A percentile compares a stretch with the other conserved stretches of the same genome.
Conservation (phyloP, 192 early-diverging fungal species). For the Coemansia sp. region DNA sequence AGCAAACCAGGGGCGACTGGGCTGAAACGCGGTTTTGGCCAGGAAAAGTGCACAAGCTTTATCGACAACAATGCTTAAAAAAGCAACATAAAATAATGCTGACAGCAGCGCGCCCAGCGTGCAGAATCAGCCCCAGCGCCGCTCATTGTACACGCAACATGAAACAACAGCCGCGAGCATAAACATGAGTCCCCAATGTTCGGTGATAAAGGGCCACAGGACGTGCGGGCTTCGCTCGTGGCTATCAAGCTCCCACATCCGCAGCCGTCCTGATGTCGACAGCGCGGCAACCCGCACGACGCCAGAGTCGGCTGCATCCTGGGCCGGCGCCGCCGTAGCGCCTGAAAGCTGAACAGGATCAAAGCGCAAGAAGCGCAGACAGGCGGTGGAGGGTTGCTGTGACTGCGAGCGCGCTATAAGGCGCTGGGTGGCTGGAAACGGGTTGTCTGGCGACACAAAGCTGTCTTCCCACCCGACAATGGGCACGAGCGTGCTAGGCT, state of each 20-base stretch:
- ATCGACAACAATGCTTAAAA: neutral
- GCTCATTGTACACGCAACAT: slow-evolving; percentile 54
- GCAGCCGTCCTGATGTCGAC: slow-evolving; percentile 31
- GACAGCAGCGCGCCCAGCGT: neutral
- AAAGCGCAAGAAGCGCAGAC: slow-evolving; percentile 47
- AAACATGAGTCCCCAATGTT: slow-evolving; percentile 55
- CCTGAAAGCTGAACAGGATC: slow-evolving; percentile 28
- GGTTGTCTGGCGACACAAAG: slow-evolving; percentile 41
- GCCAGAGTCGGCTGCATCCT: slow-evolving; percentile 3
- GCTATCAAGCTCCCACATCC: slow-evolving; percentile 51
- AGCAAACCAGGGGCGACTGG: neutral
- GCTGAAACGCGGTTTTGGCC: neutral
- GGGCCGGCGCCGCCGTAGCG: neutral
- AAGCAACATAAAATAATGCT: neutral
- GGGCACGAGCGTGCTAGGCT: slow-evolving; percentile 34
- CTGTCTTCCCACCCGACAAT: slow-evolving; percentile 44
- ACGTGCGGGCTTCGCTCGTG: slow-evolving; percentile 45
- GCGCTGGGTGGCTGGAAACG: slow-evolving; percentile 42
- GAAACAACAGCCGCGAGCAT: slow-evolving; percentile 45
- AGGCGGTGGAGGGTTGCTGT: slow-evolving; percentile 36
- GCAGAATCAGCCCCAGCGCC: slow-evolving; percentile 38
- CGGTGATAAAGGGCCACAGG: slow-evolving; percentile 53
- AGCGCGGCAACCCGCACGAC: slow-evolving; percentile 31
- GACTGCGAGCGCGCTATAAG: slow-evolving; percentile 31
- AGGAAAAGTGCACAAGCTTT: neutral